Base-by-base conservation (phyloP, 441 rosid genomes). In the Adansonia gregorii region DNA sequence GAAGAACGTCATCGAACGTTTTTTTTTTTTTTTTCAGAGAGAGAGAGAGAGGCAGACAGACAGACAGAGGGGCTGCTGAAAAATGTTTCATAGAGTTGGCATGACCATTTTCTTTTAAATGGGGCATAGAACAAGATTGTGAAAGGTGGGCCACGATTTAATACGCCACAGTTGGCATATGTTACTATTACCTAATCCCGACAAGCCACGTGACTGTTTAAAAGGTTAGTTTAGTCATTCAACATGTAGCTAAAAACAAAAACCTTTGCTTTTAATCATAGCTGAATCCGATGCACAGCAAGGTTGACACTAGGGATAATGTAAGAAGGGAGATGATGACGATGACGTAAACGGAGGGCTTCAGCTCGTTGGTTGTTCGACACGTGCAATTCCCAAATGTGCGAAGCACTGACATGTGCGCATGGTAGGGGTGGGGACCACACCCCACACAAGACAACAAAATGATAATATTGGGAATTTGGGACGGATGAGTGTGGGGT, bases 371-470 rank as follows among this genome's bases (percentile, higher is more conserved):
- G 84, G 56, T 0, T 7, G 6, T 0, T 15, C 31, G 89, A 85
- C 88, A 89, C 88, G 84, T 88, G 83, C 71, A 51, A 66, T 5
- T 54, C 24, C 0, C 0, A 8, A 19, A 54, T 3, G 12, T 24
- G 35, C 14, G 24, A 65, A 15, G 19, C 68, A 10, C 0, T 3
- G 81, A 86, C 88, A 86, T 87, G 89, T 85, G 84, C 78, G 72
- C 20, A 31, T 5, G 10, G 27, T 39, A 12, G 17, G 15, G 9
- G 79, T 85, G 84, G 95, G 95, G 84, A 80, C 93, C 93, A 87
- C 73, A 72, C 56, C 63, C 75, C 81, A 77, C 74, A 80, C 78
- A 83, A 76, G 80, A 83, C 72, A 82, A 83, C 87, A 83, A 85
- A 79, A 79, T 73, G 80, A 82, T 67, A 67, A 77, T 65, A 77